These are phyloP conservation scores for Serpula lacrymans DNA, from an alignment of 768 basidiomycete genomes.

Conservation along the genomic window DNA sequence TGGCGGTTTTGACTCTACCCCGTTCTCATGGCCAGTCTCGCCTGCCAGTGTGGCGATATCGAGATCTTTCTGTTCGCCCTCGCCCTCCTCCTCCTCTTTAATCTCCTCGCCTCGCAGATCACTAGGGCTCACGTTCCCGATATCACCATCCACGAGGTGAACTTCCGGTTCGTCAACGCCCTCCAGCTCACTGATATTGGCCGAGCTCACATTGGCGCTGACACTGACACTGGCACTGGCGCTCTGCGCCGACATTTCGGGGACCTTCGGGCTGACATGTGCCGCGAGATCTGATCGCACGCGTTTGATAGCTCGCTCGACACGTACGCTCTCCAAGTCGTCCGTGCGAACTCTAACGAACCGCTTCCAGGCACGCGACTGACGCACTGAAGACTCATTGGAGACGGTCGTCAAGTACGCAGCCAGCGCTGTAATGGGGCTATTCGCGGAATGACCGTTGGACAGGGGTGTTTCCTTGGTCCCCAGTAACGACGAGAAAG, in stretches of 20 bases:
- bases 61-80: not conserved
- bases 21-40: too few species aligned
- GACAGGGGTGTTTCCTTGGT: constrained; percentile 8
- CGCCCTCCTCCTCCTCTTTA: constrained; percentile 23
- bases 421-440: constrained; percentile 64
- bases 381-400: constrained; percentile 60
- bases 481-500: constrained; percentile 46
- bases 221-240: too few species aligned
- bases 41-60: constrained; percentile 5
- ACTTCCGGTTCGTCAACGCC: constrained; percentile 23
- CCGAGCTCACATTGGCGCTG: constrained; percentile 24
- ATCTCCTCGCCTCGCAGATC: constrained; percentile 19
- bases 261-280: constrained; percentile 46
- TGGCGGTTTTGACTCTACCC: too few species aligned
- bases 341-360: constrained; percentile 85
- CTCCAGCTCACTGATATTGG: constrained; percentile 30
- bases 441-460: constrained; percentile 34
- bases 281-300: constrained; percentile 82
- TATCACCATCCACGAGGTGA: constrained; percentile 10
- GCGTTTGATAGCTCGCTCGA: constrained; percentile 85
- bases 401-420: constrained; percentile 78
- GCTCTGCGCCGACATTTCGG: constrained; percentile 19
- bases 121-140: constrained; percentile 9
- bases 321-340: constrained; percentile 82
- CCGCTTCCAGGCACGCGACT: constrained; percentile 72